A percentile compares a stretch with the other conserved stretches of the same genome.
These are phyloP conservation scores for Ophiognomonia clavigignenti-juglandacearum DNA, from an alignment of 2,329 filamentous ascomycete genomes.

Conservation along the genomic window DNA sequence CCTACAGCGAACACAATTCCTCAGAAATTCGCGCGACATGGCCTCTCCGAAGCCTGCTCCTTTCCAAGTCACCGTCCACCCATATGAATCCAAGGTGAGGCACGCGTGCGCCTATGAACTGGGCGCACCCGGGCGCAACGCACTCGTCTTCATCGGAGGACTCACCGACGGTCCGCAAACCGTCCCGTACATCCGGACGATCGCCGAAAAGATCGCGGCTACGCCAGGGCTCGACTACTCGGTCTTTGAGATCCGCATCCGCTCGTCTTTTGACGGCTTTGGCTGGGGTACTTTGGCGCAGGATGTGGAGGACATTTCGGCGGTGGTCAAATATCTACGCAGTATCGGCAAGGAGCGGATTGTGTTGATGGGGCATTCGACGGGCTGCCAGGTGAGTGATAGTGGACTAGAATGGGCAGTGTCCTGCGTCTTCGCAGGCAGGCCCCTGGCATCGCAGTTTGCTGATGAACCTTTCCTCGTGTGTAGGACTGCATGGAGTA, in stretches of 20 bases:
- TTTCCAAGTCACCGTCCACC: conserved; percentile 23
- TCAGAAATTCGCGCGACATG: conserved; percentile 11
- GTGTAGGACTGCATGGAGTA: conserved; percentile 51
- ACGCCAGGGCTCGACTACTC: conserved; percentile 39
- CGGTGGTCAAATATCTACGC: conserved; percentile 50
- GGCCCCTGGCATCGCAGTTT: too few relatives aligned
- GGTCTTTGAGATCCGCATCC: conserved; percentile 52
- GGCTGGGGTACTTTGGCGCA: conserved; percentile 45
- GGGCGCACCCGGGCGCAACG: conserved; percentile 35
- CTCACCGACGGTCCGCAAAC: conserved; percentile 66
- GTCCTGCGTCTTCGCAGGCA: too few relatives aligned
- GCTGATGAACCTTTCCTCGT: too few relatives aligned
- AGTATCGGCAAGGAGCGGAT: conserved; percentile 44
- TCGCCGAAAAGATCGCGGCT: conserved; percentile 39
- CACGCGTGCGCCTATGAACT: conserved; percentile 22
- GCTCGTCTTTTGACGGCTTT: conserved; percentile 49
- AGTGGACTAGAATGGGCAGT: neutral
- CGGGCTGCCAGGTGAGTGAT: conserved; percentile 46
- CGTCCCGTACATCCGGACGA: conserved; percentile 48
- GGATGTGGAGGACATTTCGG: conserved; percentile 50
- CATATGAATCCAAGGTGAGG: conserved; percentile 21
- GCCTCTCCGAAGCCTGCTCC: conserved; percentile 2
- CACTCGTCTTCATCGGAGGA: conserved; percentile 65
- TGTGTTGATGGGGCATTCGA: conserved; percentile 55
- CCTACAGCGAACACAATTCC: too few relatives aligned